Evolutionary conservation across 2,329 filamentous ascomycete species (phyloP), one percentile per base, ranked within the genome.

Genomic region (Hypoxylon sp.): DNA sequence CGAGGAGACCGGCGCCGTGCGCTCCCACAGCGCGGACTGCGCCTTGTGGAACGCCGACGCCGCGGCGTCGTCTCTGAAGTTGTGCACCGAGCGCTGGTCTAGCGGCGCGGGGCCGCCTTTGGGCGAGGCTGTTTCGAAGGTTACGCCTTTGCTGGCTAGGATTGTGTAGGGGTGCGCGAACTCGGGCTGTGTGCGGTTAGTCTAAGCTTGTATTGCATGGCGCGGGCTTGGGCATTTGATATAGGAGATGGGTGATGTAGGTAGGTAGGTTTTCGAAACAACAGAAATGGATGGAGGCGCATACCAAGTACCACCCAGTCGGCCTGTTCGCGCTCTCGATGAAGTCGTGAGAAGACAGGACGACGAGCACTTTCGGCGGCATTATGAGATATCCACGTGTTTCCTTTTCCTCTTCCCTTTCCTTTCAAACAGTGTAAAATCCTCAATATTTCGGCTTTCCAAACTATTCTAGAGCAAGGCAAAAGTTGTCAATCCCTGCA

Each of bases 261-360:
- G n/a, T n/a, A n/a, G n/a, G n/a, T n/a, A n/a, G n/a, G n/a, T n/a
- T n/a, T n/a, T n/a, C n/a, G n/a, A n/a, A n/a, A n/a, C n/a, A n/a
- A n/a, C n/a, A n/a, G n/a, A n/a, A 24, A 51, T 6, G 16, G 28
- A 56, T 4, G n/a, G n/a, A n/a, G n/a, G n/a, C 42, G 66, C 80
- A 50, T 80, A 89, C 87, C 72, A 93, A 80, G 74, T 87, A 93
- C 90, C 90, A 93, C 68, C 91, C 91, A 0, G 90, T 92, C 8
- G 84, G 84, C 72, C 81, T 80, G 72, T 81, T 81, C 45, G 82
- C 80, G 70, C 79, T 75, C 71, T 80, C 80, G 49, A 87, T 82
- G 76, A 80, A 78, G 74, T 76, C 78, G 76, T 86, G 83, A 65
- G 89, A 92, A 69, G 88, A 91, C 66, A 93, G 86, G 61, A 93